Percentiles rank a stretch among this genome's conserved stretches.
Evolutionary conservation across 2,329 filamentous ascomycete genomes (phyloP).

Genomic region (Trichophyton verrucosum): DNA sequence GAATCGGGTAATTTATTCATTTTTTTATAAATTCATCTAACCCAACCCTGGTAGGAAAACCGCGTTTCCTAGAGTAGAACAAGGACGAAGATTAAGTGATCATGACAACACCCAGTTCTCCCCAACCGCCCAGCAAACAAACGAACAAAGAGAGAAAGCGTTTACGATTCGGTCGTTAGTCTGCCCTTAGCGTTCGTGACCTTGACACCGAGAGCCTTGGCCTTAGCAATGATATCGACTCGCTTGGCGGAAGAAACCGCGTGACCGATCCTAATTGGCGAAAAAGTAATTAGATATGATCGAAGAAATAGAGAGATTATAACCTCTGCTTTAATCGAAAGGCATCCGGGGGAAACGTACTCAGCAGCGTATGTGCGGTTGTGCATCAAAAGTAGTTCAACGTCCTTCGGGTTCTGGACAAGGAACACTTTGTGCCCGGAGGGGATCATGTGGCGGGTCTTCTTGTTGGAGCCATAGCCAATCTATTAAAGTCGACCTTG

Average conservation of each 20-base stretch:
- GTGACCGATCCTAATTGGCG: slow-evolving; percentile 67
- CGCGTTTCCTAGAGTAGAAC: slow-evolving; percentile 3
- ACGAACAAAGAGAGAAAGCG: slow-evolving; percentile 6
- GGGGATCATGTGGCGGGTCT: slow-evolving; percentile 97
- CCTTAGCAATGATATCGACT: slow-evolving; percentile 92
- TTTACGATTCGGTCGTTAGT: slow-evolving; percentile 72
- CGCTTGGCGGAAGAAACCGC: slow-evolving; percentile 97
- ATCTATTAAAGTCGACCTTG: slow-evolving; percentile 49
- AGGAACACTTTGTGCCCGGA: slow-evolving; percentile 99
- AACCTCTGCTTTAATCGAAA: background rate
- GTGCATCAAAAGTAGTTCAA: slow-evolving; percentile 99
- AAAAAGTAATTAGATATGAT: slow-evolving; percentile 22
- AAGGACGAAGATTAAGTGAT: slow-evolving; percentile 8
- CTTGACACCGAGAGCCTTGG: slow-evolving; percentile 98
- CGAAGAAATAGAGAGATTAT: background rate
- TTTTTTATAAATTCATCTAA: slow-evolving; percentile 2
- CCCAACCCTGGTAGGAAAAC: slow-evolving; percentile 3
- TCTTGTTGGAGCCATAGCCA: slow-evolving; percentile 98
- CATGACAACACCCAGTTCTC: slow-evolving; percentile 11
- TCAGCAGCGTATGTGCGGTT: slow-evolving; percentile 98
- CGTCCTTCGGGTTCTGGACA: slow-evolving; percentile 89
- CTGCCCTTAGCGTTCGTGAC: slow-evolving; percentile 99
- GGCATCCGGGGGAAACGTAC: slow-evolving; percentile 49
- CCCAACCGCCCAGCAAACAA: slow-evolving; percentile 7
- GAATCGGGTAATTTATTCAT: slow-evolving; percentile 5